Percentiles rank a stretch among this genome's conserved stretches.
phyloP scores from a whole-genome alignment of 2,329 filamentous ascomycete genomes.

The Ampelomyces quisqualis region DNA sequence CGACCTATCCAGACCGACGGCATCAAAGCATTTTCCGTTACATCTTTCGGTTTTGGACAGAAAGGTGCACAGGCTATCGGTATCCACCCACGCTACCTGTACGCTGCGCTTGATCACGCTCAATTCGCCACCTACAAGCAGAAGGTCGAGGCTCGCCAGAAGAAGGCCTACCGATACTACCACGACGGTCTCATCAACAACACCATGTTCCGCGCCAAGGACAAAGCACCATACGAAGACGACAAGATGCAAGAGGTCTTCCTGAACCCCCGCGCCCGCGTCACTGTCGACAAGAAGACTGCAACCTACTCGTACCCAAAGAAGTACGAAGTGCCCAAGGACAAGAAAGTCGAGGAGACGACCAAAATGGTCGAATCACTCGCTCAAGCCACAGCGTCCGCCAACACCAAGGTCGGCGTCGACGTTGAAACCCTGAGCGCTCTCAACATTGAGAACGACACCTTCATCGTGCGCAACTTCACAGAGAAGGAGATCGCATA shows the following conservation, averaged over 20 bases:
- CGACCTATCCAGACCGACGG: slow-evolving; percentile 95
- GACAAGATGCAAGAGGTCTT: slow-evolving; percentile 84
- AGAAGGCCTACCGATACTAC: slow-evolving; percentile 98
- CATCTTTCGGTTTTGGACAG: slow-evolving; percentile 98
- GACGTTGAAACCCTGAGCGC: slow-evolving; percentile 87
- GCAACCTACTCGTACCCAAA: slow-evolving; percentile 71
- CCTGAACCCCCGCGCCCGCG: slow-evolving; percentile 89
- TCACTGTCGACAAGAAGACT: slow-evolving; percentile 82
- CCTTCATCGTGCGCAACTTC: slow-evolving; percentile 93
- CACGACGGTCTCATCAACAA: slow-evolving; percentile 99
- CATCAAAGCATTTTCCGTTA: slow-evolving; percentile 97
- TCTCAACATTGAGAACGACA: slow-evolving; percentile 91
- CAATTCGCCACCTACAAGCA: slow-evolving; percentile 79
- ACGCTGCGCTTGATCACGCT: slow-evolving; percentile 84
- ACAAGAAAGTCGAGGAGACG: slow-evolving; percentile 59
- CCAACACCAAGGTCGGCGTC: slow-evolving; percentile 78
- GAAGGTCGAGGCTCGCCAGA: slow-evolving; percentile 91
- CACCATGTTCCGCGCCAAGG: slow-evolving; percentile 94
- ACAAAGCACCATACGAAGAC: slow-evolving; percentile 84
- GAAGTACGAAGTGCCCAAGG: slow-evolving; percentile 58
- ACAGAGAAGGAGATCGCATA: slow-evolving; percentile 81
- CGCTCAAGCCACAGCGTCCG: slow-evolving; percentile 62
- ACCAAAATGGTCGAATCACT: slow-evolving; percentile 76
- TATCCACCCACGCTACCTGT: slow-evolving; percentile 95
- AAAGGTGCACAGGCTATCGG: slow-evolving; percentile 98